Conservation (phyloP, 768 basidiomycete genomes). For the Boletus reticulatus region DNA sequence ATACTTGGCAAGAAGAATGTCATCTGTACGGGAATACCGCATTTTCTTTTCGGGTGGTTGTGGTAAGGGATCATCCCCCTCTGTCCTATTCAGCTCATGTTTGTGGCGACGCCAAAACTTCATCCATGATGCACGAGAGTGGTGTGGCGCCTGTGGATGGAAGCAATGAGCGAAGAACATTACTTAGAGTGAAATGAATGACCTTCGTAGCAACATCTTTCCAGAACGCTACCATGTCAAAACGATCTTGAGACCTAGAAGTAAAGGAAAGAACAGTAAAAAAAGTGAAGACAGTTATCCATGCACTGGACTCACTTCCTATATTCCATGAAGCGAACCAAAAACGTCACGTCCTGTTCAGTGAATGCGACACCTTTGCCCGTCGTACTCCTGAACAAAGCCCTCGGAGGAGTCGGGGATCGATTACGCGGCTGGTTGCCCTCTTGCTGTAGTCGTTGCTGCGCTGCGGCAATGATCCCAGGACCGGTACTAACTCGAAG, state of each 20-base stretch:
- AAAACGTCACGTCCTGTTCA: slow-evolving; percentile 74
- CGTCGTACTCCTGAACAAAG: slow-evolving; percentile 79
- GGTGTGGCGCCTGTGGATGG: slow-evolving; percentile 71
- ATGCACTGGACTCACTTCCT: slow-evolving; percentile 52
- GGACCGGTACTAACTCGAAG: slow-evolving; percentile 37
- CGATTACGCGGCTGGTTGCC: slow-evolving; percentile 47
- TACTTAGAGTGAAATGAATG: slow-evolving; percentile 10
- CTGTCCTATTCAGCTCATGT: slow-evolving; percentile 69
- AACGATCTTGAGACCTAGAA: slow-evolving; percentile 51
- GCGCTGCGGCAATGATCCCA: slow-evolving; percentile 44
- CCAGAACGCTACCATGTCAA: slow-evolving; percentile 79
- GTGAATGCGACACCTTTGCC: slow-evolving; percentile 91
- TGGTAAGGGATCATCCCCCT: slow-evolving; percentile 69
- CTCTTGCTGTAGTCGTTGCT: slow-evolving; percentile 40
- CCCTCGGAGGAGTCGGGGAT: slow-evolving; percentile 79
- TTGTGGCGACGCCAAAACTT: slow-evolving; percentile 89
- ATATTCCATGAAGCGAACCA: slow-evolving; percentile 76
- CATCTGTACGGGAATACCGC: slow-evolving; percentile 79
- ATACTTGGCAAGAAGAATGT: slow-evolving; percentile 73
- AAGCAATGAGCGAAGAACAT: neutral
- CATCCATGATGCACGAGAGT: slow-evolving; percentile 93
- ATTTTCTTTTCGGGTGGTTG: slow-evolving; percentile 83
- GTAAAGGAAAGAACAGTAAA: slow-evolving; percentile 7
- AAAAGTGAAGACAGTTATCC: neutral
- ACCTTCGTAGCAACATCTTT: slow-evolving; percentile 74